Evolutionary conservation across 1,284 basidiomycete species (phyloP).

Genomic region (Phaffia rhodozyma): DNA sequence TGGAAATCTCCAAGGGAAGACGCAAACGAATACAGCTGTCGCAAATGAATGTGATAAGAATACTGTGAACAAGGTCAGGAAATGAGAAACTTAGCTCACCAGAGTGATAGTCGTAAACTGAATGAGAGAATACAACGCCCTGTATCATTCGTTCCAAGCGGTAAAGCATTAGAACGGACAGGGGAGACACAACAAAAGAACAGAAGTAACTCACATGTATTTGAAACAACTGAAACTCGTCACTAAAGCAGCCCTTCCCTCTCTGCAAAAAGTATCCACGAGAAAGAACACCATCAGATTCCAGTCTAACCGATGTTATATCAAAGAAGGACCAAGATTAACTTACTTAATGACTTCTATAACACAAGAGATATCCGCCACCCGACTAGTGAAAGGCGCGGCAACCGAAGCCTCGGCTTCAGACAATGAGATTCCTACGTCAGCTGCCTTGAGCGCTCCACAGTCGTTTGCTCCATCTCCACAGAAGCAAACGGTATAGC

Average conservation of each 20-base stretch:
- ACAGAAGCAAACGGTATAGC: slow-evolving; percentile 96
- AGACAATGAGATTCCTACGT: slow-evolving; percentile 90
- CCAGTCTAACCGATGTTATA: too few relatives aligned
- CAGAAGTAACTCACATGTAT: slow-evolving; percentile 61
- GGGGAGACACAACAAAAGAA: background rate
- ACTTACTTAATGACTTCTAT: slow-evolving; percentile 73
- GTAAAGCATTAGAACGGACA: background rate
- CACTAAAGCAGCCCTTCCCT: slow-evolving; percentile 87
- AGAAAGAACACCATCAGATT: background rate
- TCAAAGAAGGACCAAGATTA: background rate
- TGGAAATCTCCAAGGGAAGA: slow-evolving; percentile 94
- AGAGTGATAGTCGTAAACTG: slow-evolving; percentile 70
- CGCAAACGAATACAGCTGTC: slow-evolving; percentile 76
- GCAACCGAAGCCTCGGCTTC: slow-evolving; percentile 99
- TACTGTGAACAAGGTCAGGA: background rate
- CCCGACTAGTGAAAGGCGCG: slow-evolving; percentile 89
- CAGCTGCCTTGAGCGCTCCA: slow-evolving; percentile 94
- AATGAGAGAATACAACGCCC: slow-evolving; percentile 81
- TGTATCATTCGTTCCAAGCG: slow-evolving; percentile 27
- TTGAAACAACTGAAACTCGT: slow-evolving; percentile 99
- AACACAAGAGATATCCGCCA: slow-evolving; percentile 90
- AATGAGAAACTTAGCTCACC: slow-evolving; percentile 16
- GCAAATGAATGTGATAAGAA: background rate
- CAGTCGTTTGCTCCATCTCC: slow-evolving; percentile 99
- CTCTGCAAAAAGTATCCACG: slow-evolving; percentile 31